Percentiles rank a stretch among this genome's conserved stretches.
Evolutionary conservation across 1,139 yeast genomes (phyloP).

Genomic region (Trichomonascaceae sp.): DNA sequence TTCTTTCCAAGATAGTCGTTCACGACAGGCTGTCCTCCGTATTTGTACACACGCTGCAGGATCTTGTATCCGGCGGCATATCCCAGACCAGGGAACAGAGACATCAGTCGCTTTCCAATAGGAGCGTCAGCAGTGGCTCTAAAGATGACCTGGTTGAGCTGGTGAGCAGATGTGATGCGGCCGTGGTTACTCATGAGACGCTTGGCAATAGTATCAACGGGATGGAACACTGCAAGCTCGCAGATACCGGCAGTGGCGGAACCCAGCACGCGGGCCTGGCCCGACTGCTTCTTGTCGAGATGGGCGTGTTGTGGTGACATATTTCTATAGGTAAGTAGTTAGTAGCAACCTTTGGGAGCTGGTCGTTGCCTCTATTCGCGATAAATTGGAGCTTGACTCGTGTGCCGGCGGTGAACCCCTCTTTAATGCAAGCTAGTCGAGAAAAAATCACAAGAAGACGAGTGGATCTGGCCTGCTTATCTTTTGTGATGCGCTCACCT

Average conservation of each 20-base stretch:
- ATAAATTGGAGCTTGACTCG: no score
- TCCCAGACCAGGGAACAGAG: constrained; percentile 95
- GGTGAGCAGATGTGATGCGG: constrained; percentile 41
- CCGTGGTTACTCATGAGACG: constrained; percentile 94
- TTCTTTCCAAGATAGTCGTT: constrained; percentile 77
- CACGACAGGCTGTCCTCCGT: constrained; percentile 98
- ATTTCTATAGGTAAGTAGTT: no score
- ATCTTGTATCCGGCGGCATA: constrained; percentile 97
- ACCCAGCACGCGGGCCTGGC: constrained; percentile 81
- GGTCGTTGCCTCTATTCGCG: no score
- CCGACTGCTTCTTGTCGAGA: constrained; percentile 76
- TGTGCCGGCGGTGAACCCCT: no score
- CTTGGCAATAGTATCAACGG: constrained; percentile 96
- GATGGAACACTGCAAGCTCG: constrained; percentile 95
- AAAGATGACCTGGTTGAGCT: constrained; percentile 78
- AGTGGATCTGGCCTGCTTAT: no score
- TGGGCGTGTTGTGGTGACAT: constrained; percentile 37
- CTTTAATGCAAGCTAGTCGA: no score
- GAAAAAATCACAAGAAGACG: no score
- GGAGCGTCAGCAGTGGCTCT: constrained; percentile 67
- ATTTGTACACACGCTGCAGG: constrained; percentile 93
- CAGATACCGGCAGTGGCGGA: constrained; percentile 97
- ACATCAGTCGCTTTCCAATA: constrained; percentile 54
- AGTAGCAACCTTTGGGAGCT: no score
- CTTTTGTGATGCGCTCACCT: no score